Percentiles rank a stretch among this genome's conserved stretches.
These are phyloP conservation scores for Aechmea fasciata DNA, from an alignment of 176 grass and related monocot genomes.

Conservation along the genomic window DNA sequence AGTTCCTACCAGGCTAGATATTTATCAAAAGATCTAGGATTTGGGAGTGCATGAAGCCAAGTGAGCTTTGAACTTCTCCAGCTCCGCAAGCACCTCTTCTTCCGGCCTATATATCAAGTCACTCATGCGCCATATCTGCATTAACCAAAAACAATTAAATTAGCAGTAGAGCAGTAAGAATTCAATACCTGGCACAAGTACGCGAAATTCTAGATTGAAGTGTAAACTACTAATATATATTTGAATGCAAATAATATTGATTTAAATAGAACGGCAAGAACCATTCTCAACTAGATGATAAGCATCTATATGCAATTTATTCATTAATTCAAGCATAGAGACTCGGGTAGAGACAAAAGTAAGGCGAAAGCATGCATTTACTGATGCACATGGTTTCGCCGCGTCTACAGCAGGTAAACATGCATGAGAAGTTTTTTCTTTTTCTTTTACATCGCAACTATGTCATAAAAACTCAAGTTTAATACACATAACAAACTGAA, in stretches of 20 bases:
- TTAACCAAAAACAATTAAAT: not conserved
- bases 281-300: too few species aligned
- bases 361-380: not conserved
- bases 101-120: constrained; percentile 79
- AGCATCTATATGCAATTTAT: too few species aligned
- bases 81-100: constrained; percentile 64
- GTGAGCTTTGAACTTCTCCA: constrained; percentile 80
- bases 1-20: not conserved
- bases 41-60: constrained; percentile 41
- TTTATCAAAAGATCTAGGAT: constrained; percentile 27
- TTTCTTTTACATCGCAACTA: too few species aligned
- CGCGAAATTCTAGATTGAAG: too few species aligned
- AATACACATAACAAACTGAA: not conserved
- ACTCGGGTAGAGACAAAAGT: not conserved
- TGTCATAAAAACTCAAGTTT: not conserved
- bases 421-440: too few species aligned
- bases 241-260: too few species aligned
- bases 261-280: too few species aligned
- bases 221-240: too few species aligned
- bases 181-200: too few species aligned
- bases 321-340: not conserved
- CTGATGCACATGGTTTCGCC: not conserved
- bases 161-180: not conserved
- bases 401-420: not conserved
- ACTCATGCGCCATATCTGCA: constrained; percentile 93